phyloP scores from a whole-genome alignment of 2,329 filamentous ascomycete species.

The Trichoderma sp. region DNA sequence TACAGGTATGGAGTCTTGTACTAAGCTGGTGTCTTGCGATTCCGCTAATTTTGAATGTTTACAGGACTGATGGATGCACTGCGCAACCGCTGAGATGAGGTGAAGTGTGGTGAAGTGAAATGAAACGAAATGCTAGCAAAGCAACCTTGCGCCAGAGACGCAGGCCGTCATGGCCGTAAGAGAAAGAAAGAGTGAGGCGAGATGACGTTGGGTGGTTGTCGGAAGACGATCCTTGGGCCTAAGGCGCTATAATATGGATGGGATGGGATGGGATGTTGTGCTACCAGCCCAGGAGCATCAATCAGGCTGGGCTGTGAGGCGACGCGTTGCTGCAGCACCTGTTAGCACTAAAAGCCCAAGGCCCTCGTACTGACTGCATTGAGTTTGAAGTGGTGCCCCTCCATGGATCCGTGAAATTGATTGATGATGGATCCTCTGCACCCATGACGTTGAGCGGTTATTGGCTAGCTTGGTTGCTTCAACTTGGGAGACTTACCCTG shows the following conservation, averaged over 20 bases:
- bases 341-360: neutral
- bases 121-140: neutral
- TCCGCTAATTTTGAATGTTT: neutral
- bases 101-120: neutral
- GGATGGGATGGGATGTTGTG: neutral
- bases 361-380: neutral
- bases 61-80: neutral
- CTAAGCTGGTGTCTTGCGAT: neutral
- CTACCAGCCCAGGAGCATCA: neutral
- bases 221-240: neutral
- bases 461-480: neutral
- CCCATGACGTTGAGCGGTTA: neutral
- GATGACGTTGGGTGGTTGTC: neutral
- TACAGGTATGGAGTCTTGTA: too few relatives aligned
- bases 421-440: neutral
- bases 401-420: neutral
- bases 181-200: neutral
- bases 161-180: conserved; percentile 16
- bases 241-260: conserved; percentile 1
- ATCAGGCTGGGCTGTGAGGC: conserved; percentile 4
- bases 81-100: neutral
- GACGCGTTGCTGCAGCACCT: conserved; percentile 9
- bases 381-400: neutral
- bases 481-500: neutral
- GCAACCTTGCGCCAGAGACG: conserved; percentile 11